phyloP scores from a whole-genome alignment of 2,329 filamentous ascomycete species.

The Pseudogymnoascus sp. region DNA sequence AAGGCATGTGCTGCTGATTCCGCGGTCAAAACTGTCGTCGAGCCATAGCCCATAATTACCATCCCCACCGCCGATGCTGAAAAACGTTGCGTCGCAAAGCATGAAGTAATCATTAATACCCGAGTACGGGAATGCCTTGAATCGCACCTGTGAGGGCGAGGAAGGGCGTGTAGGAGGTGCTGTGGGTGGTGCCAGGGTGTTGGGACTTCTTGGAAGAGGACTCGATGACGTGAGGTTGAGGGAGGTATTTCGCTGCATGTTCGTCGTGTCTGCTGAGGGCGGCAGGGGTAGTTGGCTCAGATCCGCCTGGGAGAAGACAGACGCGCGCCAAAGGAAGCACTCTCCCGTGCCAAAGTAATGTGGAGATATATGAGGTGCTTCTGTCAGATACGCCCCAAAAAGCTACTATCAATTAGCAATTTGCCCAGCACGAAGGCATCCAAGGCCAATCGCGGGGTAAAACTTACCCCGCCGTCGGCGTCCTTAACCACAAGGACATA shows the following conservation, averaged over 20 bases:
- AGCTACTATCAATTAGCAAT: slow-evolving; percentile 37
- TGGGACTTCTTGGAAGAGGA: slow-evolving; percentile 28
- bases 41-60: slow-evolving; percentile 93
- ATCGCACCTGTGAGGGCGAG: slow-evolving; percentile 70
- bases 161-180: slow-evolving; percentile 30
- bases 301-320: slow-evolving; percentile 49
- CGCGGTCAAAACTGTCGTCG: slow-evolving; percentile 73
- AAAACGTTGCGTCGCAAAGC: slow-evolving; percentile 75
- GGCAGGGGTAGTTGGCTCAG: slow-evolving; percentile 56
- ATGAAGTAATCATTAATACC: slow-evolving; percentile 96
- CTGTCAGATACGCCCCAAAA: slow-evolving; percentile 91
- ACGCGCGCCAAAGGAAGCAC: slow-evolving; percentile 83
- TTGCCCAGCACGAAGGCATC: background rate
- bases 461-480: slow-evolving; percentile 60
- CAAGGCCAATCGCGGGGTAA: slow-evolving; percentile 1
- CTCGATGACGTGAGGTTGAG: slow-evolving; percentile 15
- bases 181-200: slow-evolving; percentile 22
- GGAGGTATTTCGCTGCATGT: slow-evolving; percentile 49
- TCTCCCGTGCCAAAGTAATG: slow-evolving; percentile 96
- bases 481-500: slow-evolving; percentile 87
- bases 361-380: slow-evolving; percentile 69
- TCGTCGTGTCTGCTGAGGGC: slow-evolving; percentile 57
- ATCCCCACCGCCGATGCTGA: slow-evolving; percentile 81
- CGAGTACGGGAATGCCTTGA: slow-evolving; percentile 95
- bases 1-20: slow-evolving; percentile 73